Base-by-base conservation (phyloP, 2,329 filamentous ascomycete genomes). In the Ophiosphaerella narmari region DNA sequence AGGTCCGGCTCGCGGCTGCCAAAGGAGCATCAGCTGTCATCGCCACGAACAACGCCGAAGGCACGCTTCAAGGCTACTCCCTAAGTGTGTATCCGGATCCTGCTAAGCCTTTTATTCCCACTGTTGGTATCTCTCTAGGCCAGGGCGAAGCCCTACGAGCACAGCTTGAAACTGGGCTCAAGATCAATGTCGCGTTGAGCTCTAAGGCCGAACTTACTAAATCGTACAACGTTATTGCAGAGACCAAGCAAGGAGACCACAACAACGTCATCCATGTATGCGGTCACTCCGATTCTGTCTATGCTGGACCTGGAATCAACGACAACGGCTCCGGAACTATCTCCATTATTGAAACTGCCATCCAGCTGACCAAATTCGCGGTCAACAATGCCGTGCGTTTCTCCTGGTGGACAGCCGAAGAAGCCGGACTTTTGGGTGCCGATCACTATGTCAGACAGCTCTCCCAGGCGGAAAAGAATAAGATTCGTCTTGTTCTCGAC, bases 21-120 rank as follows among this genome's bases (percentile, higher is more conserved):
- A 61, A 63, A 18, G 87, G 88, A 24, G 89, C 89, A 7, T 68
- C 83, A 13, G 88, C 86, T 1, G 86, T 86, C 0, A 74, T 92
- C 9, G 77, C 91, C 29, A 91, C 88, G 74, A 90, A 91, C 75
- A 86, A 85, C 55, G 83, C 84, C 1, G 75, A 80, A 2, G 87
- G 83, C 1, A 74, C 75, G 3, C 73, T 91, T 1, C 53, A 66
- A 32, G 68, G 67, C 9, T 71, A 71, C 40, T 68, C 67, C 7
- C 54, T 71, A 3, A 60, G 65, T 77, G 55, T 60, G 3, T 58
- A 79, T 80, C 49, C 88, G 85, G 48, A 89, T 85, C 8, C 77
- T 74, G 0, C 83, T 83, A 1, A 48, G 32, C 49, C 44, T 77
- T 81, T 89, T 60, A 78, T 88, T 4, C 85, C 88, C 1, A 88